Conservation (phyloP, 345 rosid genomes). For the Melastoma malabathricum region DNA sequence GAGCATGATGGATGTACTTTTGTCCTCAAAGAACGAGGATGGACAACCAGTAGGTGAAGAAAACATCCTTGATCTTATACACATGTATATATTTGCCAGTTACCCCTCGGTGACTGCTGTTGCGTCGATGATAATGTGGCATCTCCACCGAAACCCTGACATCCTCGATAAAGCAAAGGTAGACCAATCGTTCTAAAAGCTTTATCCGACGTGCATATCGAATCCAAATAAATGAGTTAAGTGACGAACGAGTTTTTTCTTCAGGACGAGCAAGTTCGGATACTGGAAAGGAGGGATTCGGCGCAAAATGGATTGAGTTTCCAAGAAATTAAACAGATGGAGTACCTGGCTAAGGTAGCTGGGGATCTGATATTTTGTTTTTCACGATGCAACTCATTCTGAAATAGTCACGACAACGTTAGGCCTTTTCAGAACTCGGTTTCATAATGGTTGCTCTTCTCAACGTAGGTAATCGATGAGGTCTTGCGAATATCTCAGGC, state of each 20-base stretch:
- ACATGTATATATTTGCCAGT: conserved; percentile 26
- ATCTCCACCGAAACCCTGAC: conserved; percentile 38
- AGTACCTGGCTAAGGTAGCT: conserved; percentile 26
- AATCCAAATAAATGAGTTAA: neutral
- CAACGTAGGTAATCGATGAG: conserved; percentile 37
- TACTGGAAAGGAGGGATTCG: conserved; percentile 15
- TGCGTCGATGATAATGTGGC: conserved; percentile 18
- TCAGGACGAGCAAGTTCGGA: conserved; percentile 31
- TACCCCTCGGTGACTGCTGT: conserved; percentile 19
- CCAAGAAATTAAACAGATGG: conserved; percentile 27
- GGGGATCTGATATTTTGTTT: neutral
- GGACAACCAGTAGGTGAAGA: conserved; percentile 20
- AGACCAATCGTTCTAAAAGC: neutral
- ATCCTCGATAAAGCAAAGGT: conserved; percentile 41
- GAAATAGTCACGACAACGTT: too few species aligned
- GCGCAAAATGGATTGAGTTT: conserved; percentile 19
- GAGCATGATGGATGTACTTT: conserved; percentile 25
- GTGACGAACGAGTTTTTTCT: neutral
- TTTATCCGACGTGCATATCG: too few species aligned
- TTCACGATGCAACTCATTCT: too few species aligned
- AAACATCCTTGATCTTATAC: conserved; percentile 18
- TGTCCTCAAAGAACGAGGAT: conserved; percentile 20
- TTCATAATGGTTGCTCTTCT: too few species aligned
- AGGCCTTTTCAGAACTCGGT: too few species aligned
- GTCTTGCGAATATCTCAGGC: conserved; percentile 31